Percentiles rank a stretch among this genome's conserved stretches.
phyloP scores from a whole-genome alignment of 2,329 filamentous ascomycete genomes.

The Volutella citrinella region DNA sequence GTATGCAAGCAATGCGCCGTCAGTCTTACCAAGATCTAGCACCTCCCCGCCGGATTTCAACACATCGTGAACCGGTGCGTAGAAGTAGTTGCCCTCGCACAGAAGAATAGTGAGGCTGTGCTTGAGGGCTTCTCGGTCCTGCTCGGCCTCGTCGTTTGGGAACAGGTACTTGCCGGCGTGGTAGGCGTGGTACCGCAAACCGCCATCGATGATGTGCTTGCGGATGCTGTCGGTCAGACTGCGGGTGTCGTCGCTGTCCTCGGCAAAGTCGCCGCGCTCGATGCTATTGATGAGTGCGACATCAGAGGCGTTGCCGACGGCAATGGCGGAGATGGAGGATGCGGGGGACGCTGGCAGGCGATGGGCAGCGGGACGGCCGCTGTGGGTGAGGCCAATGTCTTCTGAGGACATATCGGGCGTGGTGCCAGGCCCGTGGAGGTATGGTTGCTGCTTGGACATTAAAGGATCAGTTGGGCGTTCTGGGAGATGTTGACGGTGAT shows the following conservation, averaged over 20 bases:
- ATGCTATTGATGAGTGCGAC: constrained; percentile 29
- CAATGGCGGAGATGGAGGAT: constrained; percentile 27
- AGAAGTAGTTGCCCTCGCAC: constrained; percentile 39
- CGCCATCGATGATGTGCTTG: constrained; percentile 40
- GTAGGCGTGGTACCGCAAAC: constrained; percentile 39
- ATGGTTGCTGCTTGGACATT: no score
- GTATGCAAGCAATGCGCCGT: no score
- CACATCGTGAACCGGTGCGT: constrained; percentile 39
- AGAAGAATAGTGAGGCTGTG: constrained; percentile 38
- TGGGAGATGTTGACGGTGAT: no score
- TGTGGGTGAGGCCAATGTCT: no score
- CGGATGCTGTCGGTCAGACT: constrained; percentile 42
- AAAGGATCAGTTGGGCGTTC: no score
- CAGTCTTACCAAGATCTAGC: constrained; percentile 46
- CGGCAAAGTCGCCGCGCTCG: constrained; percentile 33
- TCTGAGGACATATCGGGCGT: no score
- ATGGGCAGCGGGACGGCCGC: no score
- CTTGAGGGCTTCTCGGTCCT: constrained; percentile 40
- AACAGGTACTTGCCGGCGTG: constrained; percentile 41
- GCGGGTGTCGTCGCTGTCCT: constrained; percentile 38
- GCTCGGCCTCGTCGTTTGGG: constrained; percentile 42
- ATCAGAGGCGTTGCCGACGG: constrained; percentile 29
- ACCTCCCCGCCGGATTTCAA: constrained; percentile 40
- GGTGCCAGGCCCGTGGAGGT: no score
- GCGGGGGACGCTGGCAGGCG: constrained; percentile 27